phyloP scores from a whole-genome alignment of 2,329 filamentous ascomycete genomes.

The Botrytis cinerea region DNA sequence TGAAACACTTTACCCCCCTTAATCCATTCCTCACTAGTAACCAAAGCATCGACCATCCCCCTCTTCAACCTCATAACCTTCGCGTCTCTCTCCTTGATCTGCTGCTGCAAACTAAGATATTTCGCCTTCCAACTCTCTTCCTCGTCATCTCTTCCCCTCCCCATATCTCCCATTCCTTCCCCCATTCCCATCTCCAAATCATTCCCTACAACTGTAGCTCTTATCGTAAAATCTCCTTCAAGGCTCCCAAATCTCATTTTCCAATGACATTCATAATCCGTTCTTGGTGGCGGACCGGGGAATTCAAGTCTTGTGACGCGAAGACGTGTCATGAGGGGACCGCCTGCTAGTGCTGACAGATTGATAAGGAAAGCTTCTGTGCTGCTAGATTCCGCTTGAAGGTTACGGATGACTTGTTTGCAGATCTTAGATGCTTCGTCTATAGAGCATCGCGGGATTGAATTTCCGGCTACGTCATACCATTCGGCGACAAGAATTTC shows the following conservation, averaged over 20 bases:
- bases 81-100: conserved; percentile 60
- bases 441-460: conserved; percentile 48
- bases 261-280: conserved; percentile 56
- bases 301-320: conserved; percentile 49
- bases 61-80: conserved; percentile 50
- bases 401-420: conserved; percentile 54
- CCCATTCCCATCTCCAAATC: conserved; percentile 35
- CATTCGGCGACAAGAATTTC: conserved; percentile 54
- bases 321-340: conserved; percentile 51
- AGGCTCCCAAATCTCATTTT: conserved; percentile 57
- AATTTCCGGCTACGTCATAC: conserved; percentile 51
- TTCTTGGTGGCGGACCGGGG: conserved; percentile 43
- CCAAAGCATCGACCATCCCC: conserved; percentile 46
- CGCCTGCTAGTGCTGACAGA: conserved; percentile 58
- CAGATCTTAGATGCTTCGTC: conserved; percentile 58
- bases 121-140: conserved; percentile 51
- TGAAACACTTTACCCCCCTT: conserved; percentile 8
- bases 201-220: conserved; percentile 44
- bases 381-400: conserved; percentile 52
- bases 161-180: not conserved
- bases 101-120: conserved; percentile 59
- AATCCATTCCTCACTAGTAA: conserved; percentile 25
- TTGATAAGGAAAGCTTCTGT: conserved; percentile 61
- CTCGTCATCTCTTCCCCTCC: conserved; percentile 28
- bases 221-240: conserved; percentile 55